Evolutionary conservation across 441 rosid genomes (phyloP).

Genomic region (Jatropha multifida): DNA sequence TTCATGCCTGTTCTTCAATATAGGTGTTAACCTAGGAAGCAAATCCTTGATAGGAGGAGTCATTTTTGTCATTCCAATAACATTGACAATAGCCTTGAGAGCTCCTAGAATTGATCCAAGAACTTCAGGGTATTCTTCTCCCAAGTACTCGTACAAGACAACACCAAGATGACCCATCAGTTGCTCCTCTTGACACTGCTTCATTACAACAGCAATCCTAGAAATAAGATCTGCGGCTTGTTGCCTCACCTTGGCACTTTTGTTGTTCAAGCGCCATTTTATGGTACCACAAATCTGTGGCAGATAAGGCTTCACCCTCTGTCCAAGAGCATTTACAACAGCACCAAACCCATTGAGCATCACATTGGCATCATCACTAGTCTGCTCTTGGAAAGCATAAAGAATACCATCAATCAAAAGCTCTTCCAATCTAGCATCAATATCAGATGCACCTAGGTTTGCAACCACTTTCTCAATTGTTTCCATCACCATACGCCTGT

Average conservation of each 20-base stretch:
- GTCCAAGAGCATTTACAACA: slow-evolving; percentile 93
- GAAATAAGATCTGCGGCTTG: slow-evolving; percentile 98
- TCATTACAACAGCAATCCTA: slow-evolving; percentile 95
- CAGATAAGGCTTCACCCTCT: slow-evolving; percentile 94
- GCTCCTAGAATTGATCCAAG: slow-evolving; percentile 97
- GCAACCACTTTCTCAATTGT: slow-evolving; percentile 92
- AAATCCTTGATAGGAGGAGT: slow-evolving; percentile 98
- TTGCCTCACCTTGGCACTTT: slow-evolving; percentile 96
- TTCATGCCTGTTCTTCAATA: slow-evolving; percentile 97
- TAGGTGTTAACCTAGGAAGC: slow-evolving; percentile 95
- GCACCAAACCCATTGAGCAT: slow-evolving; percentile 99
- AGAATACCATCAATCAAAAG: slow-evolving; percentile 97
- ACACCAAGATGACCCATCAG: slow-evolving; percentile 99
- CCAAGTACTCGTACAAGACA: slow-evolving; percentile 89
- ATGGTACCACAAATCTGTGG: slow-evolving; percentile 99
- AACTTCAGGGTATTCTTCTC: slow-evolving; percentile 98
- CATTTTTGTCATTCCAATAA: slow-evolving; percentile 98
- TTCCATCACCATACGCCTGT: slow-evolving; percentile 96
- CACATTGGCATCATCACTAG: slow-evolving; percentile 93
- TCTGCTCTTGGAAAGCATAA: slow-evolving; percentile 97
- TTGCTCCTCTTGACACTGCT: slow-evolving; percentile 96
- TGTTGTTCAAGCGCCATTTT: slow-evolving; percentile 98
- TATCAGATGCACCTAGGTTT: slow-evolving; percentile 91
- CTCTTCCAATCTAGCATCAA: slow-evolving; percentile 88
- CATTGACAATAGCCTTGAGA: slow-evolving; percentile 94